phyloP scores from a whole-genome alignment of 1,284 basidiomycete genomes.

The Ustilago shanxiensis region DNA sequence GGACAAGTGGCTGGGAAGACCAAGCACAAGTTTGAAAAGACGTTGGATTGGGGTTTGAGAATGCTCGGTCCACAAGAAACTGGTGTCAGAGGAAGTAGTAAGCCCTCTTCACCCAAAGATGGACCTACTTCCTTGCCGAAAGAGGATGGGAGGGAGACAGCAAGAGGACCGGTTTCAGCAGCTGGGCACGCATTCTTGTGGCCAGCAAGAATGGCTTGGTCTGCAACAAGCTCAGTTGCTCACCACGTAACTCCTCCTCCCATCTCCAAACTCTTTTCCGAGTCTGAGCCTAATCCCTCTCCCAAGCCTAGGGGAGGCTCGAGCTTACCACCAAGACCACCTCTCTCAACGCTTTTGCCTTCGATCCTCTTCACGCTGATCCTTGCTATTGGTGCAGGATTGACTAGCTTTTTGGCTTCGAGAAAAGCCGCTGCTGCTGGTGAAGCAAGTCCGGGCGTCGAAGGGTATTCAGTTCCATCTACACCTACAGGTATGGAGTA shows the following conservation, averaged over 20 bases:
- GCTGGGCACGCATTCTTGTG: slow-evolving; percentile 24
- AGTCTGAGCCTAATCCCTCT: neutral
- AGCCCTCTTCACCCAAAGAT: neutral
- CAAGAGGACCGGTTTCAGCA: slow-evolving; percentile 4
- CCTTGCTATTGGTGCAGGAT: slow-evolving; percentile 55
- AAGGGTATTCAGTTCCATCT: slow-evolving; percentile 5
- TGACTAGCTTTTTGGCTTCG: slow-evolving; percentile 45
- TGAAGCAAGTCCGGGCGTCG: neutral
- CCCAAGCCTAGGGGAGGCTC: slow-evolving; percentile 1
- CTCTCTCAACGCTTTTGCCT: slow-evolving; percentile 56
- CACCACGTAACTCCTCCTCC: slow-evolving; percentile 21
- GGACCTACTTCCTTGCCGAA: neutral
- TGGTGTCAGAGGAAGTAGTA: neutral
- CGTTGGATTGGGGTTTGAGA: slow-evolving; percentile 46
- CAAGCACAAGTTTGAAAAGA: slow-evolving; percentile 35
- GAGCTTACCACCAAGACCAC: slow-evolving; percentile 56
- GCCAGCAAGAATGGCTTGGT: slow-evolving; percentile 40
- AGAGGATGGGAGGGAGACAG: neutral
- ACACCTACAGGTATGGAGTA: slow-evolving; percentile 13
- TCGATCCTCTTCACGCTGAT: slow-evolving; percentile 61
- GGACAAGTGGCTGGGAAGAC: slow-evolving; percentile 41
- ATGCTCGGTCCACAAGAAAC: slow-evolving; percentile 38
- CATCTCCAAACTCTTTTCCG: slow-evolving; percentile 23
- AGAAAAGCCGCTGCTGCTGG: slow-evolving; percentile 24
- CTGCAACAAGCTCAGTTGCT: slow-evolving; percentile 22